Conservation (phyloP, 2,329 filamentous ascomycete species). For the Curvularia eragrostidis region DNA sequence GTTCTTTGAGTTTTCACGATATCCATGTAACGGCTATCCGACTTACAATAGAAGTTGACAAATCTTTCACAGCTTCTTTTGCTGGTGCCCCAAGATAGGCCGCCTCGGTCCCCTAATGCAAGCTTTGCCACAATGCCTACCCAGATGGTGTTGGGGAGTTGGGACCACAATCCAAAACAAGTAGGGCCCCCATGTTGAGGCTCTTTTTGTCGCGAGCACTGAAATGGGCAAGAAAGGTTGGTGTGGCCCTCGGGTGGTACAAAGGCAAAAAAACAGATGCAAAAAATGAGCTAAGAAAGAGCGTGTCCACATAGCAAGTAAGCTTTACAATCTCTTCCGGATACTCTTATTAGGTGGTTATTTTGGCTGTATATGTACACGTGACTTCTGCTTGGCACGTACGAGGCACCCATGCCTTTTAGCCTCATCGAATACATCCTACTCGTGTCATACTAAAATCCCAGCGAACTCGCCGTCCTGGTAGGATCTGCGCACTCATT, state of each 20-base stretch:
- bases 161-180: constrained; percentile 17
- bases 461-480: constrained; percentile 23
- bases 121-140: not conserved
- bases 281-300: constrained; percentile 18
- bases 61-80: not conserved
- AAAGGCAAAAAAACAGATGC: constrained; percentile 28
- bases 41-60: not conserved
- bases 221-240: constrained; percentile 20
- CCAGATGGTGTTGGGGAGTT: not conserved
- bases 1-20: not conserved
- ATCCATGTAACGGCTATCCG: not conserved
- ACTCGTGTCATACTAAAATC: constrained; percentile 33
- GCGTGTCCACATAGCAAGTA: constrained; percentile 25
- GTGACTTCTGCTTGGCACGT: not conserved
- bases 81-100: not conserved
- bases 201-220: constrained; percentile 21
- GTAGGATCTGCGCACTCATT: constrained; percentile 19
- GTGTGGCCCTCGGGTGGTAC: constrained; percentile 32
- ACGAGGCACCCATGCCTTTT: constrained; percentile 11
- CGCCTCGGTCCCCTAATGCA: not conserved
- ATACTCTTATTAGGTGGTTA: not conserved
- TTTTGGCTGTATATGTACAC: not conserved
- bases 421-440: constrained; percentile 9
- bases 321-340: not conserved
- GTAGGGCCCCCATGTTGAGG: constrained; percentile 22